Base-by-base conservation (phyloP, 495 filamentous ascomycete genomes). In the Copromyces sp. region DNA sequence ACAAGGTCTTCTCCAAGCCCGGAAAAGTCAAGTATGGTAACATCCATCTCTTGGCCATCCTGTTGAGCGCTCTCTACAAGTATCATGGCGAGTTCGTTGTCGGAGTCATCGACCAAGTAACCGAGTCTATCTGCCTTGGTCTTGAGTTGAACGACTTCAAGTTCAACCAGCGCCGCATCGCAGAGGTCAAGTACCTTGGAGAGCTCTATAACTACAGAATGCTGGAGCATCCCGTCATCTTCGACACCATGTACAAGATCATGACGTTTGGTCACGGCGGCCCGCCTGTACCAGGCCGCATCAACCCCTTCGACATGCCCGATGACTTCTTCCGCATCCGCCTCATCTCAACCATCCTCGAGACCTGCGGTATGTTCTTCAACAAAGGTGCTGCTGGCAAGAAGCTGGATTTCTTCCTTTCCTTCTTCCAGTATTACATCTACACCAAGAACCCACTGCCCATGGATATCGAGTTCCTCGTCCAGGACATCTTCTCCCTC, bases 201-300 rank as follows among this genome's bases (percentile, higher is more conserved):
- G 95, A 99, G 84, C 88, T 99, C 44, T 99, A 99, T 84, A 97
- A 97, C 76, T 99, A 98, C 82, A 91, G 95, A 71, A 94, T 98
- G 90, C 88, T 99, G 69, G 95, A 99, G 78, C 95, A 96, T 29
- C 92, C 93, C 0, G 91, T 98, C 14, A 92, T 99, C 41, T 98
- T 99, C 76, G 95, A 99, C 77, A 92, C 92, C 2, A 86, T 99
- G 81, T 99, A 97, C 81, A 92, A 92, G 75, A 93, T 99, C 74
- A 87, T 97, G 77, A 95, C 92, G 1, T 97, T 95, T 77, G 95
- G 94, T 17, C 92, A 98, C 79, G 87, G 89, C 39, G 95, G 95
- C 4, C 92, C 91, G 29, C 94, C 96, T 0, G 85, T 91, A 29
- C 91, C 92, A 42, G 94, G 93, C 59, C 89, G 87, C 16, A 81